Evolutionary conservation across 306 rosid species (phyloP).

Genomic region (Lathyrus sativus): DNA sequence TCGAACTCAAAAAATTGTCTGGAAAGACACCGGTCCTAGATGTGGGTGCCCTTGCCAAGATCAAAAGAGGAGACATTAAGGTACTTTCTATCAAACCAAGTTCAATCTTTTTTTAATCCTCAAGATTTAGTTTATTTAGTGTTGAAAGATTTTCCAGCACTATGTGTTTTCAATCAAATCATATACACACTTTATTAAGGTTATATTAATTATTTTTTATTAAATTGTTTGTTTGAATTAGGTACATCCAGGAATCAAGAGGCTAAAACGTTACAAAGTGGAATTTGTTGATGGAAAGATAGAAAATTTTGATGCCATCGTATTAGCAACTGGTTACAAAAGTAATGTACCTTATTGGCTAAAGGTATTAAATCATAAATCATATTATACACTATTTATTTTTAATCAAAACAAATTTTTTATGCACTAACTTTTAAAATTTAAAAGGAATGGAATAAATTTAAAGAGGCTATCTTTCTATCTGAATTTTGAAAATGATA

Average conservation of each 20-base stretch:
- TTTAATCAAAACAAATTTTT: neutral
- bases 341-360: conserved; percentile 90
- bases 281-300: conserved; percentile 61
- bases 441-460: conserved; percentile 12
- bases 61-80: conserved; percentile 72
- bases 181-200: neutral
- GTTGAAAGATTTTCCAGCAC: conserved; percentile 28
- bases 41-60: conserved; percentile 87
- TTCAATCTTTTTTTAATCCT: conserved; percentile 16
- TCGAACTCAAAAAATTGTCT: conserved; percentile 68
- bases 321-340: conserved; percentile 85
- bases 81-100: conserved; percentile 46
- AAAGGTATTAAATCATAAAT: conserved; percentile 48
- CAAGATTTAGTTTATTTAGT: conserved; percentile 13
- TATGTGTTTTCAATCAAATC: conserved; percentile 25
- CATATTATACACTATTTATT: neutral
- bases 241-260: conserved; percentile 68
- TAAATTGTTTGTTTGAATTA: conserved; percentile 35
- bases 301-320: conserved; percentile 64
- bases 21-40: conserved; percentile 94
- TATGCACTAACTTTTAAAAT: neutral
- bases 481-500: conserved; percentile 19
- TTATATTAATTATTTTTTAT: neutral
- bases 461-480: neutral
- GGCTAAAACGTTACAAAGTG: conserved; percentile 54